Evolutionary conservation across 2,329 filamentous ascomycete species (phyloP).

Genomic region (Apiospora marii): DNA sequence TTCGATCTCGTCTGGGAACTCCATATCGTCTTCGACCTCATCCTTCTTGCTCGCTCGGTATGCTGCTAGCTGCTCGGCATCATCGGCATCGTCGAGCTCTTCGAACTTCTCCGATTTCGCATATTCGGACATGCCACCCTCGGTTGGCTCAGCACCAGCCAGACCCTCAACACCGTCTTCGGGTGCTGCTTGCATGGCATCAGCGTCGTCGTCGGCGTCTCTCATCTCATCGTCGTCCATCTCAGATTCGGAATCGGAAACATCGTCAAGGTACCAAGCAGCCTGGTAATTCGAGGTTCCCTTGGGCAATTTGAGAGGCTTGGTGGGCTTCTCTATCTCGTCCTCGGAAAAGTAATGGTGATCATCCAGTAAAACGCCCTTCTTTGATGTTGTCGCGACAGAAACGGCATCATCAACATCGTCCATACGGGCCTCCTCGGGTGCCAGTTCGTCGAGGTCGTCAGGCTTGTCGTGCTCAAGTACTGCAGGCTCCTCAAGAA

Average conservation of each 20-base stretch:
- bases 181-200: constrained; percentile 61
- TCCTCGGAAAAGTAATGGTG: constrained; percentile 98
- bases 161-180: constrained; percentile 84
- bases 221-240: constrained; percentile 66
- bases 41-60: constrained; percentile 81
- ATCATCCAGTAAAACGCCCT: constrained; percentile 92
- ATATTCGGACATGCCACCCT: constrained; percentile 86
- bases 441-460: constrained; percentile 82
- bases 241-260: constrained; percentile 84
- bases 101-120: constrained; percentile 93
- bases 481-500: constrained; percentile 75
- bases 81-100: constrained; percentile 82
- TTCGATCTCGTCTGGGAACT: constrained; percentile 98
- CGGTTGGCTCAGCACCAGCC: constrained; percentile 72
- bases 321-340: constrained; percentile 66
- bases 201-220: constrained; percentile 49
- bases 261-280: constrained; percentile 85
- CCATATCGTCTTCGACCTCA: constrained; percentile 87
- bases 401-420: constrained; percentile 56
- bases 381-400: constrained; percentile 65
- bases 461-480: constrained; percentile 68
- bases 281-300: constrained; percentile 95
- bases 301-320: constrained; percentile 70
- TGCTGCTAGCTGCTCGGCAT: constrained; percentile 78
- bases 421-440: constrained; percentile 81